A percentile compares a stretch with the other conserved stretches of the same genome.
Conservation (phyloP, 345 rosid genomes). For the Punica granatum region DNA sequence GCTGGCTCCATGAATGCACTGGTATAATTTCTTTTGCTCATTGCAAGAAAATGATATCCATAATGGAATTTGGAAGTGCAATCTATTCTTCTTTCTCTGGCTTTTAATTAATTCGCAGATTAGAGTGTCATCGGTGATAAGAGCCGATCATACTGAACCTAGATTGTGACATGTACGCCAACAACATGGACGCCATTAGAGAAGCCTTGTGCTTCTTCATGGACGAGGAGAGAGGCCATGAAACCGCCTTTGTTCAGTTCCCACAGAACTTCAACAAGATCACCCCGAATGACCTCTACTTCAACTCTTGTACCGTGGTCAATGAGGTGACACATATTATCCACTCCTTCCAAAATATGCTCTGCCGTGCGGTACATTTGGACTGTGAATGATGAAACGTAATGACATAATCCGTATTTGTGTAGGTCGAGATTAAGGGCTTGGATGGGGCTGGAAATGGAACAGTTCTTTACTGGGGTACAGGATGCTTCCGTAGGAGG, state of each 20-base stretch:
- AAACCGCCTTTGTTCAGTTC: slow-evolving; percentile 31
- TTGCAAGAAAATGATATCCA: no score
- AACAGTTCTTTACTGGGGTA: slow-evolving; percentile 24
- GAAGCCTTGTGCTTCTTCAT: slow-evolving; percentile 40
- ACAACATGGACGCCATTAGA: slow-evolving; percentile 17
- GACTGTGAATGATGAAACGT: no score
- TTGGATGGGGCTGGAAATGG: slow-evolving; percentile 23
- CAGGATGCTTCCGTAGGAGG: slow-evolving; percentile 32
- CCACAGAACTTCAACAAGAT: slow-evolving; percentile 28
- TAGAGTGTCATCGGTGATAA: slow-evolving; percentile 33
- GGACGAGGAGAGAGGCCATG: slow-evolving; percentile 27
- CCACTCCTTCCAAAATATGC: no score
- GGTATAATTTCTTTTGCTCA: slow-evolving; percentile 11
- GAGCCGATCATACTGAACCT: slow-evolving; percentile 30
- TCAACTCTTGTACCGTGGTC: background rate
- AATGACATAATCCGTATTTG: background rate
- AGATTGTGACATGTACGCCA: slow-evolving; percentile 42
- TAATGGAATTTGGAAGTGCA: background rate
- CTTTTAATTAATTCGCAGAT: slow-evolving; percentile 13
- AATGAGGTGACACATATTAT: slow-evolving; percentile 7
- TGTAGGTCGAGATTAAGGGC: slow-evolving; percentile 21
- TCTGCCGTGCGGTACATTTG: no score
- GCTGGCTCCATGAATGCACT: slow-evolving; percentile 49
- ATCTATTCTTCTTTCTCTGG: background rate
- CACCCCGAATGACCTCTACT: slow-evolving; percentile 28